Percentiles rank a stretch among this genome's conserved stretches.
Evolutionary conservation across 345 rosid species (phyloP).

Genomic region (Psidium friedrichsthalianum): DNA sequence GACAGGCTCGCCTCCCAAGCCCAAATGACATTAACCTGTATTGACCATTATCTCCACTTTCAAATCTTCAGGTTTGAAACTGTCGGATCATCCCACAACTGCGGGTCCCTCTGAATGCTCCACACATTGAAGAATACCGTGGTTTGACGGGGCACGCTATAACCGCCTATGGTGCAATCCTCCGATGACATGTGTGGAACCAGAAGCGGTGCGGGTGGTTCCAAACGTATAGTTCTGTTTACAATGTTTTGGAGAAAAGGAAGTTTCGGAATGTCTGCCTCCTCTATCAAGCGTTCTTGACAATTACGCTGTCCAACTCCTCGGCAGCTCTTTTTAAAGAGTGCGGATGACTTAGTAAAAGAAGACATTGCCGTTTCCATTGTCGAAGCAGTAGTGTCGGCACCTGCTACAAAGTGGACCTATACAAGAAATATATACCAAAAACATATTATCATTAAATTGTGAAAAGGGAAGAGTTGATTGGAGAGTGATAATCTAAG

Average conservation of each 20-base stretch:
- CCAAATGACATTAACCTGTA: not conserved
- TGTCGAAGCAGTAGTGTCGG: constrained; percentile 34
- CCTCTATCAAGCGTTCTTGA: constrained; percentile 26
- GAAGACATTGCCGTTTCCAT: constrained; percentile 47
- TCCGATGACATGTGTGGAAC: constrained; percentile 29
- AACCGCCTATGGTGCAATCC: constrained; percentile 30
- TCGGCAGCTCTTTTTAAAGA: constrained; percentile 15
- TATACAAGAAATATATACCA: not conserved
- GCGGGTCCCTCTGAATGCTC: constrained; percentile 47
- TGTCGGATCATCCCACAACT: constrained; percentile 25
- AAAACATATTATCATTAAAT: not conserved
- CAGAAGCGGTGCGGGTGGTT: constrained; percentile 29
- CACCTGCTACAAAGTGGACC: constrained; percentile 24
- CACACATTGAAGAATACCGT: constrained; percentile 34
- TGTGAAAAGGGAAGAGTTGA: not conserved
- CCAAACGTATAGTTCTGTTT: constrained; percentile 22
- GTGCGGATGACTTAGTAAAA: constrained; percentile 26
- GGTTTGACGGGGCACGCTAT: constrained; percentile 28
- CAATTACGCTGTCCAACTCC: not conserved
- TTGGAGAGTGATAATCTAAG: not conserved
- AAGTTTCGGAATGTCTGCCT: not conserved
- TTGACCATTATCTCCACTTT: not conserved
- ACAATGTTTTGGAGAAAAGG: constrained; percentile 23
- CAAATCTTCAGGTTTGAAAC: constrained; percentile 41
- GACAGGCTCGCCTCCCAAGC: not conserved